Evolutionary conservation across 352 stramenopile species (phyloP).

Genomic region (Albugo candida): DNA sequence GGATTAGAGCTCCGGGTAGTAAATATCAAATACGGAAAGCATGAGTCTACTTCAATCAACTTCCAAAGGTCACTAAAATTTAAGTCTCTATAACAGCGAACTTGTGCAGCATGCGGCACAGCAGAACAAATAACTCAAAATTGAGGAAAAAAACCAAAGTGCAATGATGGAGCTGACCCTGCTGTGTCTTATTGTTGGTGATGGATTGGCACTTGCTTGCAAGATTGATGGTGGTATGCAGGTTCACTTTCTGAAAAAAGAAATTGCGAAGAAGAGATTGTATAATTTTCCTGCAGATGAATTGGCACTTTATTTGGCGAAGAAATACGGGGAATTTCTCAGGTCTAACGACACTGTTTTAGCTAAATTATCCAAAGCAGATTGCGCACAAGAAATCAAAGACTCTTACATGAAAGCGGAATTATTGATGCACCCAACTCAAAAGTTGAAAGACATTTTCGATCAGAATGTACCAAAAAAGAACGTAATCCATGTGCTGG

Average conservation of each 20-base stretch:
- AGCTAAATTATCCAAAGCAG: too few relatives aligned
- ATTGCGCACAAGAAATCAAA: too few relatives aligned
- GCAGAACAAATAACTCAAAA: too few relatives aligned
- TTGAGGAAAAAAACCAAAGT: too few relatives aligned
- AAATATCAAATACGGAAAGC: too few relatives aligned
- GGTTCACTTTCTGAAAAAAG: conserved; percentile 1
- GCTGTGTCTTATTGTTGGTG: conserved; percentile 7
- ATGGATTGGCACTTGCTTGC: not conserved
- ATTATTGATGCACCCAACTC: conserved; percentile 7
- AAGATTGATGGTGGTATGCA: not conserved
- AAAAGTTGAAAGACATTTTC: conserved; percentile 1
- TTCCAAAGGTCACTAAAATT: too few relatives aligned
- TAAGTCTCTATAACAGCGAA: too few relatives aligned
- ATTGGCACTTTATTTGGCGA: conserved; percentile 4
- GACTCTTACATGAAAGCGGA: too few relatives aligned
- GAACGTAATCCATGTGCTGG: conserved; percentile 8
- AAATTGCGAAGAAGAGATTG: conserved; percentile 1
- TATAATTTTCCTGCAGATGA: not conserved
- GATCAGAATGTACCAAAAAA: conserved; percentile 2
- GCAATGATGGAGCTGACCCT: not conserved
- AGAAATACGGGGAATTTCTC: conserved; percentile 1
- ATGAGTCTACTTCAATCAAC: too few relatives aligned
- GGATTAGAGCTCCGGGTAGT: too few relatives aligned
- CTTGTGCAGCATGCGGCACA: too few relatives aligned
- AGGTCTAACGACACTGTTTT: conserved; percentile 7